Conservation (phyloP, 495 filamentous ascomycete genomes). For the Haplographium delicatum region DNA sequence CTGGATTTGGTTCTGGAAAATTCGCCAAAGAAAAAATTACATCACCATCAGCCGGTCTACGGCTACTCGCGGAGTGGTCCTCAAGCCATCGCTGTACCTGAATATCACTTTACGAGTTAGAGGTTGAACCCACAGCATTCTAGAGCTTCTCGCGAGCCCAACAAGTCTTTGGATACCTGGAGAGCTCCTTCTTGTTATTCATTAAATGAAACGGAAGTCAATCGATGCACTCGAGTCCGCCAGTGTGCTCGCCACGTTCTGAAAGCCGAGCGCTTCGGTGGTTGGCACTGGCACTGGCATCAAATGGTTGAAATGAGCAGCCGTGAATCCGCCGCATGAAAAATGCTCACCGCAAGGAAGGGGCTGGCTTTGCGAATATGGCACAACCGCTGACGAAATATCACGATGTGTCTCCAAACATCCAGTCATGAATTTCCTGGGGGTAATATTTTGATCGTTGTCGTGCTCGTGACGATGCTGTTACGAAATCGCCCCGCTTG, state of each 20-base stretch:
- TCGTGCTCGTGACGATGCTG: background rate
- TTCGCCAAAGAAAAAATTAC: too few relatives aligned
- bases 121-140: too few relatives aligned
- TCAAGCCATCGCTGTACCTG: too few relatives aligned
- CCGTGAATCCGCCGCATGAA: background rate
- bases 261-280: background rate
- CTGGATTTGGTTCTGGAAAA: too few relatives aligned
- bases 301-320: background rate
- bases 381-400: slow-evolving; percentile 10
- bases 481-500: slow-evolving; percentile 11
- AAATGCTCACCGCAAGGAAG: slow-evolving; percentile 14
- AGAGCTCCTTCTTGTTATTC: too few relatives aligned
- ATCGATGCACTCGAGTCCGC: slow-evolving; percentile 8
- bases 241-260: slow-evolving; percentile 15
- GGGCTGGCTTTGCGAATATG: background rate
- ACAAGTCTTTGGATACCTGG: too few relatives aligned
- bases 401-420: slow-evolving; percentile 4
- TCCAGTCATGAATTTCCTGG: slow-evolving; percentile 11
- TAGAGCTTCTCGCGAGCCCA: too few relatives aligned
- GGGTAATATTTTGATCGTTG: slow-evolving; percentile 11
- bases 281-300: background rate
- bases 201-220: background rate
- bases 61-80: too few relatives aligned
- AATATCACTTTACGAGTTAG: too few relatives aligned
- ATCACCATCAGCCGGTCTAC: too few relatives aligned